Evolutionary conservation across 2,329 filamentous ascomycete genomes (phyloP).

Genomic region (Phaeophleospora eucalypticola): DNA sequence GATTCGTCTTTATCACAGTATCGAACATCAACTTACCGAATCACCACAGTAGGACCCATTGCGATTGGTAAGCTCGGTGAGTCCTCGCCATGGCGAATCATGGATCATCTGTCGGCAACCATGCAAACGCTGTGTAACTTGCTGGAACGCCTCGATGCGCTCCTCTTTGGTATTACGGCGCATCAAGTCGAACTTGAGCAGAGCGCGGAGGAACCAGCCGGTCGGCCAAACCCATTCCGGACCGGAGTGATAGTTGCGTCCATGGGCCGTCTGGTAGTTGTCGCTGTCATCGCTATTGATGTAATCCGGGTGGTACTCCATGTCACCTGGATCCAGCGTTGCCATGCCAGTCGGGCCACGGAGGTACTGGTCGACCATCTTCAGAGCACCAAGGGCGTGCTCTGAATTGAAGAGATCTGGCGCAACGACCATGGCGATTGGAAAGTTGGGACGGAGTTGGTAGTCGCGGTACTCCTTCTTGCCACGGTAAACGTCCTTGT

Average conservation of each 20-base stretch:
- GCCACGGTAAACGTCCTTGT: conserved; percentile 93
- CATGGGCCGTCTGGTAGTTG: conserved; percentile 89
- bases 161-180: conserved; percentile 64
- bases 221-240: conserved; percentile 98
- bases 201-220: conserved; percentile 86
- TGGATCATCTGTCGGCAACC: conserved; percentile 83
- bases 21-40: conserved; percentile 60
- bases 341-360: conserved; percentile 91
- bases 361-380: conserved; percentile 72
- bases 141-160: conserved; percentile 85
- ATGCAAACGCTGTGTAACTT: conserved; percentile 76
- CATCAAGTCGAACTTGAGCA: conserved; percentile 84
- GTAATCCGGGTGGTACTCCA: conserved; percentile 94
- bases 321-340: conserved; percentile 84
- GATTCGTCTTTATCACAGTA: conserved; percentile 6
- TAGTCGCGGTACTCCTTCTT: conserved; percentile 98
- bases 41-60: conserved; percentile 77
- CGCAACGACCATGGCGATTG: conserved; percentile 91
- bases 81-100: conserved; percentile 78
- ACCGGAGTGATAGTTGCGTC: conserved; percentile 95
- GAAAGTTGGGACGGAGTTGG: conserved; percentile 88
- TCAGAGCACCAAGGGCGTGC: conserved; percentile 75
- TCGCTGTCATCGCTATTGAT: conserved; percentile 89
- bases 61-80: conserved; percentile 92
- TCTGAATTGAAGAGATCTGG: conserved; percentile 76